Conservation (phyloP, 208 protist species). For the Leishmania tropica region DNA sequence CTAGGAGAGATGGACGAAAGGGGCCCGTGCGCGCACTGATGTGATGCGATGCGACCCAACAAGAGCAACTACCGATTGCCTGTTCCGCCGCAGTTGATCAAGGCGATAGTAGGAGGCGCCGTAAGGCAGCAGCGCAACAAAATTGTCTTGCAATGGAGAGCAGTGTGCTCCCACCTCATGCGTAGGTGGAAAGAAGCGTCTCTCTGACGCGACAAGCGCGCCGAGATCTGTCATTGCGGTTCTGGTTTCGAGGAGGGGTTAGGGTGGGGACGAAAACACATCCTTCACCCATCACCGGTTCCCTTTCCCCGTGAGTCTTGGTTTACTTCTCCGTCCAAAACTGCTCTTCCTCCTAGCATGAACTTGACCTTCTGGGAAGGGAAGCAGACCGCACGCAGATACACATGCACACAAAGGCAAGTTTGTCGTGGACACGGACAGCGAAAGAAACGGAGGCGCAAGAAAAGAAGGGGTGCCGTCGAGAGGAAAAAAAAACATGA, state of each 20-base stretch:
- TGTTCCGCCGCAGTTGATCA: neutral
- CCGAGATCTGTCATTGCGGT: neutral
- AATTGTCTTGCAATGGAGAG: neutral
- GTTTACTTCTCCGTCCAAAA: neutral
- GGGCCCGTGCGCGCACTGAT: neutral
- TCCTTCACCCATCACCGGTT: neutral
- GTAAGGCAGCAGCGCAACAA: slow-evolving; percentile 1
- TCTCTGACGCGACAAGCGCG: neutral
- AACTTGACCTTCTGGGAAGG: slow-evolving; percentile 3
- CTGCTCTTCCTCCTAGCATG: neutral
- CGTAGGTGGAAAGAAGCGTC: neutral
- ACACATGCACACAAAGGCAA: neutral
- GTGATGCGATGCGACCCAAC: neutral
- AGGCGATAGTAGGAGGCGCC: neutral
- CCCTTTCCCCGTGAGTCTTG: neutral
- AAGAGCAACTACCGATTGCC: neutral
- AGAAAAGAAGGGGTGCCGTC: neutral
- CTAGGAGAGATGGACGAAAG: neutral
- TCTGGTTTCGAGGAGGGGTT: neutral
- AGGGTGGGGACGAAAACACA: neutral
- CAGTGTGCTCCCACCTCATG: neutral
- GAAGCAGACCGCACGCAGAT: neutral
- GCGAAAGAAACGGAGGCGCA: neutral
- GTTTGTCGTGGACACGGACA: neutral
- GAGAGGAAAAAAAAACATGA: slow-evolving; percentile 4